Percentiles rank a stretch among this genome's conserved stretches.
These are phyloP conservation scores for Yamadazyma ubonensis DNA, from an alignment of 805 yeast genomes.

Conservation along the genomic window DNA sequence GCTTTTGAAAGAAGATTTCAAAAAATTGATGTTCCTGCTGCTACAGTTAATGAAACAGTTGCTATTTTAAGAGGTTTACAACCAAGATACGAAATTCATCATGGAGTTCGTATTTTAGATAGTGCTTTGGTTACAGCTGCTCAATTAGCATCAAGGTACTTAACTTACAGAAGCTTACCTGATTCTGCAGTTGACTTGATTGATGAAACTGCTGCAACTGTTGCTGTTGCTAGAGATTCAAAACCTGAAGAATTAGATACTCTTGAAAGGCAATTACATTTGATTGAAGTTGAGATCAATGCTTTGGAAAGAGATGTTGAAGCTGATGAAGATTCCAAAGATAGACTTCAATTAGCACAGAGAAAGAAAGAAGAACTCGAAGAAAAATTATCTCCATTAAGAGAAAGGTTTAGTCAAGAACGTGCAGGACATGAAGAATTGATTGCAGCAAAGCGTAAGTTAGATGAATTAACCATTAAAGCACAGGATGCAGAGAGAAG, in stretches of 20 bases:
- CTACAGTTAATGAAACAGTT: constrained; percentile 87
- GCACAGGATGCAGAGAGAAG: constrained; percentile 97
- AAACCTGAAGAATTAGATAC: constrained; percentile 96
- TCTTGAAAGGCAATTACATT: constrained; percentile 86
- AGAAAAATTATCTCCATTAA: constrained; percentile 80
- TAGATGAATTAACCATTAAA: constrained; percentile 89
- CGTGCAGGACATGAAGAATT: constrained; percentile 89
- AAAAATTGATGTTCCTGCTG: constrained; percentile 93
- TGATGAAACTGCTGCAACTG: constrained; percentile 95
- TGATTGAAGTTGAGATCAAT: constrained; percentile 91
- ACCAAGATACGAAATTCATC: constrained; percentile 93
- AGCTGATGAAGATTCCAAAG: constrained; percentile 78
- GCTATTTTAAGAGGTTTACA: constrained; percentile 96
- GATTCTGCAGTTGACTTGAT: constrained; percentile 96
- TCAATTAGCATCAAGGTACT: constrained; percentile 87
- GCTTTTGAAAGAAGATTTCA: constrained; percentile 99
- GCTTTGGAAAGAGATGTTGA: constrained; percentile 95
- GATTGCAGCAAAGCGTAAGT: constrained; percentile 81
- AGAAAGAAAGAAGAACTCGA: constrained; percentile 78
- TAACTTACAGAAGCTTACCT: constrained; percentile 93
- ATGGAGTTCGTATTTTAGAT: constrained; percentile 94
- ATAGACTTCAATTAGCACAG: constrained; percentile 76
- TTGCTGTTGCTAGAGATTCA: constrained; percentile 97
- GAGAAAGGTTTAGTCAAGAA: constrained; percentile 83
- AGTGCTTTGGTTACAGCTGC: constrained; percentile 94